Base-by-base conservation (phyloP, 2,329 filamentous ascomycete species). In the Metarhizium rileyi region DNA sequence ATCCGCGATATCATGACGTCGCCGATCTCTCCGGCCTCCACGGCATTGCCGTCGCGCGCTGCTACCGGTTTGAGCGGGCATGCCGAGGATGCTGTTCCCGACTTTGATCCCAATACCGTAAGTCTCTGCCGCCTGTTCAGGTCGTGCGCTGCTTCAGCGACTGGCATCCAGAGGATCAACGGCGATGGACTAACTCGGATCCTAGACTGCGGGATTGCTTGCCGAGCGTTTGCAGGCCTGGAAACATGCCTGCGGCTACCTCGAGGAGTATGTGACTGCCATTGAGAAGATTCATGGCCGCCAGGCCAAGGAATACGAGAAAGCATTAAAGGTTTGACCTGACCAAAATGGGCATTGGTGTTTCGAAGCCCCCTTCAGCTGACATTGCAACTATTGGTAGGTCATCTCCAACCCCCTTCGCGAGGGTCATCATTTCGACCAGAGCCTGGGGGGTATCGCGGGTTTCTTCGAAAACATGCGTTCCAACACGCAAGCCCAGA, bases 401-500 rank as follows among this genome's bases (percentile, higher is more conserved):
- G 87, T 86, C 20, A 87, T 98, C 57, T 86, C 83, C 50, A 82
- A 86, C 58, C 91, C 93, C 18, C 72, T 98, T 56, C 87, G 80
- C 65, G 89, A 97, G 67, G 89, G 87, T 3, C 83, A 95, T 59
- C 93, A 98, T 70, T 98, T 97, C 63, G 89, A 95, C 62, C 86
- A 94, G 66, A 83, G 79, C 51, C 74, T 91, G n/a, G 90, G 89
- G 20, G 93, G 93, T 52, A 71, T 98, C 50, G 84, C 89, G 42
- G 86, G 88, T 53, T 81, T 95, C 70, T 96, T 97, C 62, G 91
- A 97, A 70, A 96, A 93, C 67, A 83, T 98, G 71, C 83, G 90
- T 52, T 78, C 84, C 60, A 97, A 97, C 70, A 96, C 91, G 5
- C 87, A 95, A 77, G 87, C 85, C 43, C 79, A 97, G 61, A 81